Evolutionary conservation across 306 rosid genomes (phyloP), one percentile per base, ranked within the genome.

Genomic region (Mimosa bimucronata): DNA sequence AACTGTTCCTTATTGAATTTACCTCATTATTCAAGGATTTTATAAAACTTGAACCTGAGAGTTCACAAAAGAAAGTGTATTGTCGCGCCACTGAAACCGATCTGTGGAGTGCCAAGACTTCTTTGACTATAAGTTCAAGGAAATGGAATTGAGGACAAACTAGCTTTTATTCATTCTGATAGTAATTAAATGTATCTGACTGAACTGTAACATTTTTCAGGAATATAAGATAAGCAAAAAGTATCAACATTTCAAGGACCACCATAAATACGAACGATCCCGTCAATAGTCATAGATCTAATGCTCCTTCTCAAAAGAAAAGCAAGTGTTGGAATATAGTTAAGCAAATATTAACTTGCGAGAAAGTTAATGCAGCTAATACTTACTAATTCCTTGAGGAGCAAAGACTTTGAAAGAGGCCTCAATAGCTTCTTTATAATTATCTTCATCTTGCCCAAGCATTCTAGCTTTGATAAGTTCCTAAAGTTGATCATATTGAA

Each of bases 401-500:
- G 98, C 89, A 82, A 90, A 95, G 80, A 95, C 94, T 91, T 95
- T 95, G 88, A 93, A 95, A 65, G 99, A 91, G 77, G 94, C 88
- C 42, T 95, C 98, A 77, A 89, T 89, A 72, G 98, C 99, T 86
- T 95, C 99, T 90, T 58, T 93, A 80, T 95, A 95, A 84, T 95
- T 95, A 84, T 93, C 99, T 85, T 91, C 99, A 86, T 95, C 99
- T 73, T 58, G 79, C 34, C 93, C 91, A 81, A 86, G 75, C 93
- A 77, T 93, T 87, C 88, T 77, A 37, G 92, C 87, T 88, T 90
- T 93, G 71, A 95, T 87, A 85, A 90, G 87, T 23, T 95, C 99
- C 99, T 95, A 82, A 82, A 71, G 57, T 78, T 45, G 83, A 83
- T 71, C 83, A 61, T 42, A 75, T 75, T 68, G 64, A 45, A 87